Percentiles rank a stretch among this genome's conserved stretches.
Conservation (phyloP, 371 early-diverging fungal genomes). For the Saksenaea vasiformis region DNA sequence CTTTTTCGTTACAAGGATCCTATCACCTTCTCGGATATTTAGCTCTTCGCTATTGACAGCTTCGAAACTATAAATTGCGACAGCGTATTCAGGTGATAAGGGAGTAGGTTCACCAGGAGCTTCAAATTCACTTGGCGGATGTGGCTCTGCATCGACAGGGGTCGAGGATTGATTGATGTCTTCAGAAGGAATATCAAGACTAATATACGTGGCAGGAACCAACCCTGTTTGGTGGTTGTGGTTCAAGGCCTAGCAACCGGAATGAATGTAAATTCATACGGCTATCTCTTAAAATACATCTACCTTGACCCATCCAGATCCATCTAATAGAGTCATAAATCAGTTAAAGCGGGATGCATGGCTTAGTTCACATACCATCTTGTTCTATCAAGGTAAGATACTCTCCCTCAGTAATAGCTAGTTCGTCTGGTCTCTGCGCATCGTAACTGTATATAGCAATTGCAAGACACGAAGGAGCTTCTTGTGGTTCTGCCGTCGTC, state of each 20-base stretch:
- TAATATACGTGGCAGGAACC: slow-evolving; percentile 72
- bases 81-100: slow-evolving; percentile 41
- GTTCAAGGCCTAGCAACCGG: slow-evolving; percentile 22
- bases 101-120: neutral
- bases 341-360: neutral
- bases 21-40: slow-evolving; percentile 67
- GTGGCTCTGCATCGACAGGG: neutral
- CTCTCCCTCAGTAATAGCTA: slow-evolving; percentile 71
- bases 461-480: neutral
- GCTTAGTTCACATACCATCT: slow-evolving; percentile 27
- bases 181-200: neutral
- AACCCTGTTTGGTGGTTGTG: slow-evolving; percentile 56
- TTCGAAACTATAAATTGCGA: slow-evolving; percentile 77
- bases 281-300: neutral
- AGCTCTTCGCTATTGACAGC: slow-evolving; percentile 77
- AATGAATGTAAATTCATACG: neutral
- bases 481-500: neutral
- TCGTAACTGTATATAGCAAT: slow-evolving; percentile 73
- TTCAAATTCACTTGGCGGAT: neutral
- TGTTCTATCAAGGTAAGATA: slow-evolving; percentile 59
- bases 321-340: slow-evolving; percentile 41
- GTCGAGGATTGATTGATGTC: neutral
- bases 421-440: slow-evolving; percentile 75
- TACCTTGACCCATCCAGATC: slow-evolving; percentile 82
- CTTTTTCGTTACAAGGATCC: slow-evolving; percentile 62